Base-by-base conservation (phyloP, 768 basidiomycete genomes). In the Amanita phalloides region DNA sequence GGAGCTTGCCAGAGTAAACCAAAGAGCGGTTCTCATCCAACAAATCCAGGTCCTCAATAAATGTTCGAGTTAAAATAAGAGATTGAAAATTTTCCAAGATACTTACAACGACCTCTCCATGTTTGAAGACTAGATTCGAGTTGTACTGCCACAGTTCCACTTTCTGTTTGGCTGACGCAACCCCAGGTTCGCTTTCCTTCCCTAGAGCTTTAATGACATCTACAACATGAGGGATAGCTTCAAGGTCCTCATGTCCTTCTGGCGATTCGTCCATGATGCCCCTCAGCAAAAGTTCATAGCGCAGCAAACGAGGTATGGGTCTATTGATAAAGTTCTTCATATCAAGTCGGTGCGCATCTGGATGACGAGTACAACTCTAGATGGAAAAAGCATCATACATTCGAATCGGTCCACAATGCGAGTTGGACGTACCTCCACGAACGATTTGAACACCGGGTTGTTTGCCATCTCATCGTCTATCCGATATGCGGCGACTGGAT, bases 301-400 rank as follows among this genome's bases (percentile, higher is more conserved):
- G 84, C 39, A 91, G 71, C 36, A 96, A 68, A 20, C 94, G 84
- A 51, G 90, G 86, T 47, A 95, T 90, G 2, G 95, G 91, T 45
- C 92, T 80, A 56, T 90, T 84, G 60, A 95, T 84, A 67, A 97
- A 98, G 57, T 76, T 84, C 63, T 92, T 92, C 79, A 99, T 86
- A 57, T 90, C 90, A 28, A 89, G 74, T 46, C 85, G 78, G 60
- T 87, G 84, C 0, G 92, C 80, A 53, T 86, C 84, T 0, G 85
- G 81, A 58, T 90, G 83, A 33, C 84, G 79, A 7, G 71, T 61
- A 36, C 70, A 70, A 53, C 67, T 65, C 74, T 77, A 28, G 14
- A 13, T 4, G 3, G 37, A 36, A 44, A 2, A 33, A 20, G 45
- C 5, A 6, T 33, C 14, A 41, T 8, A 37, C 8, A n/a, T 41